A percentile compares a stretch with the other conserved stretches of the same genome.
These are phyloP conservation scores for Alternaria alternata DNA, from an alignment of 2,329 filamentous ascomycete species.

Conservation along the genomic window DNA sequence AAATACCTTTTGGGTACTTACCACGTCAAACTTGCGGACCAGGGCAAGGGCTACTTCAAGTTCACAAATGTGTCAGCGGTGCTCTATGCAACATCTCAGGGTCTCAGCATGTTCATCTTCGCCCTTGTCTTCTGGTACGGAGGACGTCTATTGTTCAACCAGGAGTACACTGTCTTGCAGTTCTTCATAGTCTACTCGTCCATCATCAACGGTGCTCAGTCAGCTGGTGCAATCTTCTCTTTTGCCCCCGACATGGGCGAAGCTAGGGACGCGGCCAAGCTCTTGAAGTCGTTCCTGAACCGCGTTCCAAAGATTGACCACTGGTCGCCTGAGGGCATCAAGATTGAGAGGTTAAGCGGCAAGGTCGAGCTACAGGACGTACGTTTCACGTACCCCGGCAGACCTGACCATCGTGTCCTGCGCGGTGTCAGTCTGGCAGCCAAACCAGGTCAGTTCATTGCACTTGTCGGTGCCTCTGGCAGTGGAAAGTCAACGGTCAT, in stretches of 20 bases:
- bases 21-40: conserved; percentile 70
- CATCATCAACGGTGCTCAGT: conserved; percentile 90
- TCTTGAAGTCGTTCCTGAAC: conserved; percentile 86
- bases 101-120: conserved; percentile 64
- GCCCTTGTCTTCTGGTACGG: conserved; percentile 52
- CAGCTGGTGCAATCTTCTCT: conserved; percentile 89
- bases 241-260: conserved; percentile 98
- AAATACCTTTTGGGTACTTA: conserved; percentile 80
- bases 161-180: conserved; percentile 74
- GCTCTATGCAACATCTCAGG: conserved; percentile 86
- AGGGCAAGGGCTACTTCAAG: conserved; percentile 73
- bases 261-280: conserved; percentile 80
- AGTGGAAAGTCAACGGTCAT: conserved; percentile 96
- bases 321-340: conserved; percentile 49
- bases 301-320: conserved; percentile 74
- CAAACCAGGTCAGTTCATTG: conserved; percentile 81
- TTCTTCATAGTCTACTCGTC: conserved; percentile 93
- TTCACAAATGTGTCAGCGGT: conserved; percentile 79
- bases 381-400: conserved; percentile 92
- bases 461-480: conserved; percentile 90
- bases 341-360: conserved; percentile 67
- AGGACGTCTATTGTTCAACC: conserved; percentile 38
- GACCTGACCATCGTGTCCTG: conserved; percentile 90
- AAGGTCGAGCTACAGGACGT: conserved; percentile 89
- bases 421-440: conserved; percentile 80